Evolutionary conservation across 352 stramenopile genomes (phyloP).

Genomic region (Phytophthora pini): DNA sequence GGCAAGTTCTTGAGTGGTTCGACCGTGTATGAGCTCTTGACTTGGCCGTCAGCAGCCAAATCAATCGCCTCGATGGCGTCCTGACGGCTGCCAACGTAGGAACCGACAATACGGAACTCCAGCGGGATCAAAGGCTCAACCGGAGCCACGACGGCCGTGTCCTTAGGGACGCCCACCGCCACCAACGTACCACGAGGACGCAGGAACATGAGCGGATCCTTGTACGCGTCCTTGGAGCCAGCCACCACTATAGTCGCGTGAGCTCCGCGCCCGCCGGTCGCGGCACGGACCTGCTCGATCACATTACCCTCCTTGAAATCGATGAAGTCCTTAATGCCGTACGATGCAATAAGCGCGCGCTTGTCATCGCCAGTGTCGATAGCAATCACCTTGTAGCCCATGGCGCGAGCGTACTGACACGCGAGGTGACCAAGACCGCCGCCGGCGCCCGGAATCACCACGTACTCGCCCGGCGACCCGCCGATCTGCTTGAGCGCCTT

Average conservation of each 20-base stretch:
- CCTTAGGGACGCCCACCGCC: constrained; percentile 74
- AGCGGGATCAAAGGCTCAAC: constrained; percentile 47
- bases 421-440: constrained; percentile 85
- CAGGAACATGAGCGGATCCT: constrained; percentile 64
- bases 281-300: constrained; percentile 47
- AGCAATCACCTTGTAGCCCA: constrained; percentile 75
- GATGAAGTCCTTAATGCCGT: constrained; percentile 79
- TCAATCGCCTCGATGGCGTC: constrained; percentile 65
- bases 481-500: constrained; percentile 77
- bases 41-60: constrained; percentile 49
- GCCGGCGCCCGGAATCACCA: constrained; percentile 71
- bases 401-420: constrained; percentile 76
- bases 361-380: constrained; percentile 79
- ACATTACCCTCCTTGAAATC: constrained; percentile 68
- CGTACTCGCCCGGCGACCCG: constrained; percentile 48
- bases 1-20: constrained; percentile 49
- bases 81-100: constrained; percentile 62
- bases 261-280: constrained; percentile 53
- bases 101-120: constrained; percentile 57
- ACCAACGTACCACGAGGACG: constrained; percentile 69
- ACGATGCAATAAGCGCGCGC: too few species aligned
- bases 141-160: constrained; percentile 46
- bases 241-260: constrained; percentile 84
- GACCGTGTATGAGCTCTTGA: constrained; percentile 49
- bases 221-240: constrained; percentile 58